A percentile compares a stretch with the other conserved stretches of the same genome.
These are phyloP conservation scores for Fusarium praegraminearum DNA, from an alignment of 2,329 filamentous ascomycete genomes.

Conservation along the genomic window DNA sequence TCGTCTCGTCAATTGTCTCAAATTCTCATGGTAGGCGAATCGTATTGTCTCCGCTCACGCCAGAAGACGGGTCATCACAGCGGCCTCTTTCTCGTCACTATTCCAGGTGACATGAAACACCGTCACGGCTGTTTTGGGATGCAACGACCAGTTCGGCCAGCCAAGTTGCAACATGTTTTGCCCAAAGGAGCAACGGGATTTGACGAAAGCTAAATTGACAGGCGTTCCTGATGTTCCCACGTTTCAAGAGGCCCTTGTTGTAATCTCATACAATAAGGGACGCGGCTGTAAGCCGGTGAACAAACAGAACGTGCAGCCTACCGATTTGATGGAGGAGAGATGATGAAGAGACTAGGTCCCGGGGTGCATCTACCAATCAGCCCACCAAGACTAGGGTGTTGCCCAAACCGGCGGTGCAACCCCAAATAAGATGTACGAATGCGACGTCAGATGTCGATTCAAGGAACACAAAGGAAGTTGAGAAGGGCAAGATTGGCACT, in stretches of 20 bases:
- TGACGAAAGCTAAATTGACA: constrained; percentile 27
- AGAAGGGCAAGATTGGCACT: constrained; percentile 28
- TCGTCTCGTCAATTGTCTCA: constrained; percentile 37
- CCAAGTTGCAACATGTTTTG: constrained; percentile 13
- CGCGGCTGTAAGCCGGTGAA: constrained; percentile 32
- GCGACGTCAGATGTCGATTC: constrained; percentile 43
- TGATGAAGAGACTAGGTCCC: constrained; percentile 41
- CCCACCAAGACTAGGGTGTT: constrained; percentile 32
- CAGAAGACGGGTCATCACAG: constrained; percentile 29
- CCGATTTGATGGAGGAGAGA: constrained; percentile 47
- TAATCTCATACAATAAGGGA: constrained; percentile 27
- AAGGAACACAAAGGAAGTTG: constrained; percentile 18
- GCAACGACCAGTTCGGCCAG: constrained; percentile 15
- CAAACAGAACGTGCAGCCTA: constrained; percentile 45
- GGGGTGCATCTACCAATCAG: constrained; percentile 48
- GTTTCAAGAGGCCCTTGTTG: constrained; percentile 43
- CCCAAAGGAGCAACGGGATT: constrained; percentile 31
- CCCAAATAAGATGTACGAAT: constrained; percentile 42
- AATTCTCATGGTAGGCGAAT: constrained; percentile 26
- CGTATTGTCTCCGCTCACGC: constrained; percentile 31
- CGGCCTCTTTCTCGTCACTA: constrained; percentile 24
- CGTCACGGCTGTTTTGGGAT: constrained; percentile 31
- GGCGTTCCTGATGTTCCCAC: constrained; percentile 38
- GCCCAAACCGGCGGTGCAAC: constrained; percentile 42
- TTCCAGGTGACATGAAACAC: constrained; percentile 37